Conservation (phyloP, 2,329 filamentous ascomycete species). For the Orbilia ellipsospora region DNA sequence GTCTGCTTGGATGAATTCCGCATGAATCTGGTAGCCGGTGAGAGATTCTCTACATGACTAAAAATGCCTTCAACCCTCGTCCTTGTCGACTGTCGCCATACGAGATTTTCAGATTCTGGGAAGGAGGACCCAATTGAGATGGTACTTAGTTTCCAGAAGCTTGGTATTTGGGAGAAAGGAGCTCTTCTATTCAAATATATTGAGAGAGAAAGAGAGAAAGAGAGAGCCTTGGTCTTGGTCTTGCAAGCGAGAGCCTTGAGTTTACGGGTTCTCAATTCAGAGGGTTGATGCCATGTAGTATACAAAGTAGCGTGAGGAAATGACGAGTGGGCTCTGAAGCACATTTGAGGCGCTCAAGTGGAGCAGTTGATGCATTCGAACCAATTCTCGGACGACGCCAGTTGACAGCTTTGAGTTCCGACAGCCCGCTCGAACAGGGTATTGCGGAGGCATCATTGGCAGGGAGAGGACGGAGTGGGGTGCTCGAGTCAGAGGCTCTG, state of each 20-base stretch:
- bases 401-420: constrained; percentile 31
- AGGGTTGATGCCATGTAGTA: neutral
- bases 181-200: neutral
- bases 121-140: constrained; percentile 23
- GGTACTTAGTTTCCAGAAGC: constrained; percentile 12
- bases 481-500: no score
- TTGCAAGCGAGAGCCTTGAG: neutral
- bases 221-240: neutral
- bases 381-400: constrained; percentile 6
- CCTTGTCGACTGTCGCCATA: neutral
- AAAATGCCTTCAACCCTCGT: neutral
- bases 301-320: neutral
- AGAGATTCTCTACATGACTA: neutral
- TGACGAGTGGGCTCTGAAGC: neutral
- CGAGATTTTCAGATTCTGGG: constrained; percentile 3
- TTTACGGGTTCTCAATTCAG: no score
- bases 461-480: no score
- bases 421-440: constrained; percentile 19
- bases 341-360: constrained; percentile 1
- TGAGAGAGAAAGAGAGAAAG: no score
- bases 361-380: constrained; percentile 1
- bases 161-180: neutral
- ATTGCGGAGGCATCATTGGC: neutral
- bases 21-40: constrained; percentile 11
- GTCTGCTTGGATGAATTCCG: constrained; percentile 6